A percentile compares a stretch with the other conserved stretches of the same genome.
Evolutionary conservation across 345 rosid genomes (phyloP).

Genomic region (Erucastrum elatum): DNA sequence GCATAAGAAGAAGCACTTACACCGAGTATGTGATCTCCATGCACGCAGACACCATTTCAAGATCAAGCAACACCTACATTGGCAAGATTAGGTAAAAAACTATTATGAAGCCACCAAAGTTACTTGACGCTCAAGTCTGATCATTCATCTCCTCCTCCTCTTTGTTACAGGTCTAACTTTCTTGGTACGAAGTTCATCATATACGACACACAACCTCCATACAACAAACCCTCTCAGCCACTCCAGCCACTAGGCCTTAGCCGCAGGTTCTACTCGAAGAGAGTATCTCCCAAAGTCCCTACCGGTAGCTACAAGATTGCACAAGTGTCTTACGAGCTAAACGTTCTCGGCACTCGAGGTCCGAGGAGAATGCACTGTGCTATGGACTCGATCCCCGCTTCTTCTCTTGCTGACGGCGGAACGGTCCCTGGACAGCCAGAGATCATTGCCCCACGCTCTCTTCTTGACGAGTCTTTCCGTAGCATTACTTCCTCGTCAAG

Average conservation of each 20-base stretch:
- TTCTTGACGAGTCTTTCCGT: constrained; percentile 83
- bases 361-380: constrained; percentile 93
- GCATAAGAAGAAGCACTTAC: constrained; percentile 83
- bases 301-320: constrained; percentile 87
- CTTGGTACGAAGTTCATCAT: constrained; percentile 88
- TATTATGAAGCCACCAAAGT: not conserved
- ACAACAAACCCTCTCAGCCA: constrained; percentile 56
- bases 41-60: constrained; percentile 81
- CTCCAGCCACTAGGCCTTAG: constrained; percentile 67
- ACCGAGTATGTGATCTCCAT: constrained; percentile 92
- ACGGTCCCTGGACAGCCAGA: constrained; percentile 84
- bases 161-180: constrained; percentile 76
- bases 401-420: constrained; percentile 76
- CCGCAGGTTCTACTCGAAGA: constrained; percentile 77
- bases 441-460: constrained; percentile 60
- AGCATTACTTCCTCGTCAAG: constrained; percentile 65
- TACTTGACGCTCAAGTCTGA: not conserved
- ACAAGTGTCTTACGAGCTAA: constrained; percentile 81
- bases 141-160: not conserved
- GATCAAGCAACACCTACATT: constrained; percentile 82
- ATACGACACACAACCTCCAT: constrained; percentile 90
- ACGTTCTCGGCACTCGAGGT: constrained; percentile 89
- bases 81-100: constrained; percentile 77
- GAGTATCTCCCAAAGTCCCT: constrained; percentile 88
- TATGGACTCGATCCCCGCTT: constrained; percentile 78